Percentiles rank a stretch among this genome's conserved stretches.
These are phyloP conservation scores for Plenodomus tracheiphilus DNA, from an alignment of 2,329 filamentous ascomycete species.

Conservation along the genomic window DNA sequence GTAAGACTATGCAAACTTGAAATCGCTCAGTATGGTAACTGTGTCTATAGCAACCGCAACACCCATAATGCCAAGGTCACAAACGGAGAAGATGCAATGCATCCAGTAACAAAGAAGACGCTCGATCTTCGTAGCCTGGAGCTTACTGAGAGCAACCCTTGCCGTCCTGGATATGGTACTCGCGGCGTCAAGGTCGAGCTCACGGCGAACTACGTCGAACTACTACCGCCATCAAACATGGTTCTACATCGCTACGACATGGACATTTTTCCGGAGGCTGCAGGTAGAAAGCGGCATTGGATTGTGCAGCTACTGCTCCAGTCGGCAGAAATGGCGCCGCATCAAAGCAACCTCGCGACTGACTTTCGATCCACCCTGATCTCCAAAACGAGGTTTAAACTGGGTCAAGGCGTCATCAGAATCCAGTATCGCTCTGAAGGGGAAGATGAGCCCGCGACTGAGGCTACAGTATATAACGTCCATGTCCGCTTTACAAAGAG, in stretches of 20 bases:
- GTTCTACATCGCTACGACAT: slow-evolving; percentile 19
- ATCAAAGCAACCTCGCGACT: slow-evolving; percentile 17
- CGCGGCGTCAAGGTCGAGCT: slow-evolving; percentile 16
- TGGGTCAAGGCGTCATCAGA: slow-evolving; percentile 13
- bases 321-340: slow-evolving; percentile 6
- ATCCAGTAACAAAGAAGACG: slow-evolving; percentile 12
- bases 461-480: slow-evolving; percentile 15
- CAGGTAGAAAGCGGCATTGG: slow-evolving; percentile 15
- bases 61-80: slow-evolving; percentile 9
- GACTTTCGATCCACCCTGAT: slow-evolving; percentile 29
- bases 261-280: slow-evolving; percentile 8
- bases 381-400: slow-evolving; percentile 20
- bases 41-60: slow-evolving; percentile 9
- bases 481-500: slow-evolving; percentile 17
- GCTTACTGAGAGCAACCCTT: slow-evolving; percentile 11
- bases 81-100: slow-evolving; percentile 14
- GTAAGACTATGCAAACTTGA: slow-evolving; percentile 3
- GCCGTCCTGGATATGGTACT: slow-evolving; percentile 21
- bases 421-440: slow-evolving; percentile 23
- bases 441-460: slow-evolving; percentile 18
- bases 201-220: slow-evolving; percentile 23
- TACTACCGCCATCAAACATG: slow-evolving; percentile 15
- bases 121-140: slow-evolving; percentile 10
- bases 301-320: slow-evolving; percentile 22
- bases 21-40: neutral